phyloP scores from a whole-genome alignment of 768 basidiomycete genomes.

The Lyophyllum shimeji region DNA sequence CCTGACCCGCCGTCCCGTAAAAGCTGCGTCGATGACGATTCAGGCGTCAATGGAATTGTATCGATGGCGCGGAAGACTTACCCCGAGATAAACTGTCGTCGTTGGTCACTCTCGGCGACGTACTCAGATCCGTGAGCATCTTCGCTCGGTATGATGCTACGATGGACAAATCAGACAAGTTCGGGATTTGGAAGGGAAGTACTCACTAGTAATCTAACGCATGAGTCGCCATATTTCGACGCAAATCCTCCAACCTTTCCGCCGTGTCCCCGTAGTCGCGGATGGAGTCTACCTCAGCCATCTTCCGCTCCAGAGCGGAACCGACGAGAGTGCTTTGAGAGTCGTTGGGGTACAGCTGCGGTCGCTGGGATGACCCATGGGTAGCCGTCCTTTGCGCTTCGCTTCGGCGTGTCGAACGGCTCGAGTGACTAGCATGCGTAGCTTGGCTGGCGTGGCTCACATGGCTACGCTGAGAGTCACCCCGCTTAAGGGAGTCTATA shows the following conservation, averaged over 20 bases:
- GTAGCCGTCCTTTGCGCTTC: constrained; percentile 9
- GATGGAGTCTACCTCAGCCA: constrained; percentile 59
- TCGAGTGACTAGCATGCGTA: constrained; percentile 23
- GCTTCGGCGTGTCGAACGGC: constrained; percentile 24
- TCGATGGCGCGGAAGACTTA: constrained; percentile 31
- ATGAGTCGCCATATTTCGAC: constrained; percentile 67
- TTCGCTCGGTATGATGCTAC: constrained; percentile 72
- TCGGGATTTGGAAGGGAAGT: neutral
- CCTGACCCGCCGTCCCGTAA: constrained; percentile 58
- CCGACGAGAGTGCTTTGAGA: constrained; percentile 76
- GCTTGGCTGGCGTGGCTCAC: constrained; percentile 19
- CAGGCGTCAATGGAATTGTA: neutral
- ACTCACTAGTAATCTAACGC: constrained; percentile 76
- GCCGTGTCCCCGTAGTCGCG: constrained; percentile 56
- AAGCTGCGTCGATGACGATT: constrained; percentile 21
- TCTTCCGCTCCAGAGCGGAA: constrained; percentile 68
- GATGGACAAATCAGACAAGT: constrained; percentile 10
- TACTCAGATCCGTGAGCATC: constrained; percentile 87
- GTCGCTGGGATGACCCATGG: constrained; percentile 18
- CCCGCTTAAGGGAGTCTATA: constrained; percentile 20
- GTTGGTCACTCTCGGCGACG: constrained; percentile 72
- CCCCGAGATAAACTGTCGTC: constrained; percentile 78
- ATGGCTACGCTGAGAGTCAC: constrained; percentile 28
- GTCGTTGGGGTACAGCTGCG: constrained; percentile 49
- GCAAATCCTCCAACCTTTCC: constrained; percentile 58